Evolutionary conservation across 108 stramenopile species (phyloP).

Genomic region (Skeletonema marinoi): DNA sequence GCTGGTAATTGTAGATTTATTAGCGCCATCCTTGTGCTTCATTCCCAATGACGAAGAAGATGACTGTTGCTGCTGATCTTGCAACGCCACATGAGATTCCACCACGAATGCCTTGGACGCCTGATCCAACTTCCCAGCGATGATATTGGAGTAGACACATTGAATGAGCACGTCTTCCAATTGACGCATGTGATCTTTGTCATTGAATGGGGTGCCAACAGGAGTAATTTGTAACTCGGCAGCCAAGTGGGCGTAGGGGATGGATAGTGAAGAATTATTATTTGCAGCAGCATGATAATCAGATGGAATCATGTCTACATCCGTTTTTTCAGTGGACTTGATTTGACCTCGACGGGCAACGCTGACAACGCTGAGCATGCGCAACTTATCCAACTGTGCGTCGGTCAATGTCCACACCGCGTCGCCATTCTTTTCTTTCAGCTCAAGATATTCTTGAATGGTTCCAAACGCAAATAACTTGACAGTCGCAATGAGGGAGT

Average conservation of each 20-base stretch:
- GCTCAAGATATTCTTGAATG: constrained; percentile 22
- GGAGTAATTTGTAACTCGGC: constrained; percentile 18
- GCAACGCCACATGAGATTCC: constrained; percentile 6
- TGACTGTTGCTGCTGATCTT: background rate
- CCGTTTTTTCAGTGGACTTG: background rate
- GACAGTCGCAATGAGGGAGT: constrained; percentile 15
- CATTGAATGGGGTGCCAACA: background rate
- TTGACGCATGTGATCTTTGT: constrained; percentile 17
- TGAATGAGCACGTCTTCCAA: constrained; percentile 46
- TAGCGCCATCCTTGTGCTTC: background rate
- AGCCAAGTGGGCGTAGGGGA: constrained; percentile 33
- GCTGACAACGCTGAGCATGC: constrained; percentile 45
- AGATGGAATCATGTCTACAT: constrained; percentile 11
- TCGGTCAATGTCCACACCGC: constrained; percentile 45
- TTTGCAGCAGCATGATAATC: background rate
- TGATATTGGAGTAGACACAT: constrained; percentile 46
- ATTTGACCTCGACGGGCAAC: constrained; percentile 13
- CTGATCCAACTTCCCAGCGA: constrained; percentile 42
- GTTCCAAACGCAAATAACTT: constrained; percentile 35
- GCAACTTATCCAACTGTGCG: constrained; percentile 37
- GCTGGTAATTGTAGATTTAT: background rate
- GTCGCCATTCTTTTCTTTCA: constrained; percentile 5
- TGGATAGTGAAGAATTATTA: background rate
- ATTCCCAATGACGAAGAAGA: background rate
- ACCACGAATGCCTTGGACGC: constrained; percentile 22